These are phyloP conservation scores for Mycotypha africana DNA, from an alignment of 371 early-diverging fungal genomes.

Conservation along the genomic window DNA sequence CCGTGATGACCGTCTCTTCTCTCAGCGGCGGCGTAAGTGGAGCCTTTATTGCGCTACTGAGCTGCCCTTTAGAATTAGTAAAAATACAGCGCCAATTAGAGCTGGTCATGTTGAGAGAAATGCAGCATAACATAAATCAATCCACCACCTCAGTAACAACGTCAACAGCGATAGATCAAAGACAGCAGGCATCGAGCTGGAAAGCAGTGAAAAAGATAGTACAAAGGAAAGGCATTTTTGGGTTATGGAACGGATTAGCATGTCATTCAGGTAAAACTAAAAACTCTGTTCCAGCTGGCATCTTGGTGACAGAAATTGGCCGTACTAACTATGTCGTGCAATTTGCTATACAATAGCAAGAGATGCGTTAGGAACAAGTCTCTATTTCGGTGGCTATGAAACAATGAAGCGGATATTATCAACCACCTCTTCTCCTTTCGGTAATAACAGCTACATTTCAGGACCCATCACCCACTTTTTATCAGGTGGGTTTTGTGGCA, in stretches of 20 bases:
- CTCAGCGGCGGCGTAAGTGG: conserved; percentile 64
- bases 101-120: conserved; percentile 40
- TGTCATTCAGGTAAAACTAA: conserved; percentile 37
- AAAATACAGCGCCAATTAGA: conserved; percentile 79
- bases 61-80: conserved; percentile 75
- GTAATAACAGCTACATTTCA: conserved; percentile 11
- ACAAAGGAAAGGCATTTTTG: conserved; percentile 32
- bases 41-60: conserved; percentile 59
- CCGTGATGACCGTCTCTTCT: conserved; percentile 43
- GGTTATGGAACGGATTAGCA: conserved; percentile 38
- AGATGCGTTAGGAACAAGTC: conserved; percentile 69
- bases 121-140: neutral
- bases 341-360: conserved; percentile 22
- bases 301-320: too few species aligned
- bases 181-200: conserved; percentile 45
- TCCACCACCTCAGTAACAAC: too few species aligned
- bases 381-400: conserved; percentile 77
- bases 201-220: conserved; percentile 43
- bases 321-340: too few species aligned
- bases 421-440: conserved; percentile 11
- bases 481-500: conserved; percentile 74
- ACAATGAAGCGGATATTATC: conserved; percentile 58
- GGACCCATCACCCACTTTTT: conserved; percentile 65
- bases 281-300: too few species aligned
- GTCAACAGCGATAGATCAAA: too few species aligned